Percentiles rank a stretch among this genome's conserved stretches.
phyloP scores from a whole-genome alignment of 257 asterid genomes.

The Fraxinus americana region DNA sequence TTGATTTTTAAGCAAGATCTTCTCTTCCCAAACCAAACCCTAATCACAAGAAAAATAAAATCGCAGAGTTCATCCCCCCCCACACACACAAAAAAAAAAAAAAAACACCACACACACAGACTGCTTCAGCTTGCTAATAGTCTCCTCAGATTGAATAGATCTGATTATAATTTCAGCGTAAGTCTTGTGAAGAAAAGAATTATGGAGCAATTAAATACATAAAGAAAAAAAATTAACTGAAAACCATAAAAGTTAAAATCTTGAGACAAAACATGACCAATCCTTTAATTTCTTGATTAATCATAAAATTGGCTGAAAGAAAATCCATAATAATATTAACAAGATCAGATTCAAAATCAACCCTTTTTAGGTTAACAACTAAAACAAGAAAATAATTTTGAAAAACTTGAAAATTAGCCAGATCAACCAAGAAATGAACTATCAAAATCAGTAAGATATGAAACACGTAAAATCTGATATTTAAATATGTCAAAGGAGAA shows the following conservation, averaged over 20 bases:
- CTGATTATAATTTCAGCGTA: background rate
- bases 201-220: background rate
- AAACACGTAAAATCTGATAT: conserved; percentile 6
- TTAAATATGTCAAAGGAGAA: conserved; percentile 22
- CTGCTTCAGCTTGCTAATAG: too few species aligned
- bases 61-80: background rate
- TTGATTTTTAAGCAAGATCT: background rate
- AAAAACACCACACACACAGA: too few species aligned
- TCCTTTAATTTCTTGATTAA: background rate
- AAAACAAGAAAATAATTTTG: background rate
- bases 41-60: conserved; percentile 6
- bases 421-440: background rate
- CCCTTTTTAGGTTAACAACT: background rate
- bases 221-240: conserved; percentile 2
- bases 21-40: conserved; percentile 21
- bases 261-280: background rate
- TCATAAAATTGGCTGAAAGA: background rate
- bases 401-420: background rate
- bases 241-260: conserved; percentile 32
- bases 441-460: background rate
- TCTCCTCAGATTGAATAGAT: background rate
- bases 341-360: background rate
- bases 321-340: background rate
- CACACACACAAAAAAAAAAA: background rate
- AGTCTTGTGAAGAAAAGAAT: background rate